Base-by-base conservation (phyloP, 805 yeast species). In the Metschnikowia henanensis region DNA sequence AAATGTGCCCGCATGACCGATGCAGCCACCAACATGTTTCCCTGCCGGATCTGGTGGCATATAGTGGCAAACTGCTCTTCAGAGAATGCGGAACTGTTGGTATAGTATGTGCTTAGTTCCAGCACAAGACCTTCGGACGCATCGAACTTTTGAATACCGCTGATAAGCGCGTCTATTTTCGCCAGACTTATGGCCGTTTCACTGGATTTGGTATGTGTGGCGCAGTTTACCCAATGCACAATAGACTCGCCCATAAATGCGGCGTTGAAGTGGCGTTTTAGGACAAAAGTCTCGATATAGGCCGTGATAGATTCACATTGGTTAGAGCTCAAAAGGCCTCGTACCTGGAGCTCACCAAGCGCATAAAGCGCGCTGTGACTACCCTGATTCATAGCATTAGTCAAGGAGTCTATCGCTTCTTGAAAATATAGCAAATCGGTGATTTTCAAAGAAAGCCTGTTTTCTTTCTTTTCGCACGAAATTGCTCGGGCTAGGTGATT, bases 21-120 rank as follows among this genome's bases (percentile, higher is more conserved):
- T 9, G 58, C 47, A 2, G 79, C 65, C 10, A 74, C 58, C 20
- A 63, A 58, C 17, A 55, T 21, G 43, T 75, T 76, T 6, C 71
- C 72, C 39, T 59, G 62, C 36, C 55, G 63, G 39, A 77, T 64
- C 43, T 66, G 70, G 34, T 64, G 53, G 1, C 68, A 19, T 58
- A 79, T 64, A 36, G 62, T 66, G 0, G 55, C 42, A 41, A 54
- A 53, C 33, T 51, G 52, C 4, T 37, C 49, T 3, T 41, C 12
- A 4, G 35, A 23, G 5, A 57, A 19, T 4, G 30, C 9, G 6
- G 36, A 5, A 21, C 6, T 4, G 17, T 19, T 10, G 6, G 16
- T 10, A 12, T 66, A 57, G 35, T 62, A 58, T 15, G 4, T 12
- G 15, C 33, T 49, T 35, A 48, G 51, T 36, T 47, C 51, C 30